Conservation (phyloP, 2,329 filamentous ascomycete species). For the Beauveria pseudobassiana region DNA sequence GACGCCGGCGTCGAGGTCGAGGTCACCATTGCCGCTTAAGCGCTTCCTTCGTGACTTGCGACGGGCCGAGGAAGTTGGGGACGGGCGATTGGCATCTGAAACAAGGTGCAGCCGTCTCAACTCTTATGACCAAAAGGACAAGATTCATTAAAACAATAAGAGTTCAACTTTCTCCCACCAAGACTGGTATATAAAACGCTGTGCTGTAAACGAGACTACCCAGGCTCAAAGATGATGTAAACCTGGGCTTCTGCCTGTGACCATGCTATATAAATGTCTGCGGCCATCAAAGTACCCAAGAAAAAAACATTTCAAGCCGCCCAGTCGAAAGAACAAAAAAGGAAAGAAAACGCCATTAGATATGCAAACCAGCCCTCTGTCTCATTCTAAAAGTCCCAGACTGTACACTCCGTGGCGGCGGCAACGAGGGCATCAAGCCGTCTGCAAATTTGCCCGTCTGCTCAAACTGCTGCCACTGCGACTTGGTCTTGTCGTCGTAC, state of each 20-base stretch:
- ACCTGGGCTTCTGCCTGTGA: too few relatives aligned
- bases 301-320: neutral
- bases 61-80: neutral
- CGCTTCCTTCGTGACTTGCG: neutral
- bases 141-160: neutral
- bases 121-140: neutral
- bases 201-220: neutral
- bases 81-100: conserved; percentile 3
- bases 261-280: neutral
- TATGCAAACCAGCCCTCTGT: neutral
- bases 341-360: neutral
- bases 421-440: conserved; percentile 66
- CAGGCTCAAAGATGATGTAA: neutral
- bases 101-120: conserved; percentile 1
- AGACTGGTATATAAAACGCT: neutral
- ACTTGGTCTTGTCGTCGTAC: conserved; percentile 54
- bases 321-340: neutral
- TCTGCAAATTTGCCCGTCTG: conserved; percentile 61
- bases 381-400: conserved; percentile 58
- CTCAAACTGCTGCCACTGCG: conserved; percentile 57
- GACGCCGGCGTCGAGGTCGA: conserved; percentile 90
- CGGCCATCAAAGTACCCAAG: neutral
- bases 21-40: conserved; percentile 82
- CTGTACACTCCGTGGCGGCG: conserved; percentile 71
- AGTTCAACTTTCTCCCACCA: neutral